phyloP scores from a whole-genome alignment of 2,329 filamentous ascomycete species.

The Epichloe festucae region DNA sequence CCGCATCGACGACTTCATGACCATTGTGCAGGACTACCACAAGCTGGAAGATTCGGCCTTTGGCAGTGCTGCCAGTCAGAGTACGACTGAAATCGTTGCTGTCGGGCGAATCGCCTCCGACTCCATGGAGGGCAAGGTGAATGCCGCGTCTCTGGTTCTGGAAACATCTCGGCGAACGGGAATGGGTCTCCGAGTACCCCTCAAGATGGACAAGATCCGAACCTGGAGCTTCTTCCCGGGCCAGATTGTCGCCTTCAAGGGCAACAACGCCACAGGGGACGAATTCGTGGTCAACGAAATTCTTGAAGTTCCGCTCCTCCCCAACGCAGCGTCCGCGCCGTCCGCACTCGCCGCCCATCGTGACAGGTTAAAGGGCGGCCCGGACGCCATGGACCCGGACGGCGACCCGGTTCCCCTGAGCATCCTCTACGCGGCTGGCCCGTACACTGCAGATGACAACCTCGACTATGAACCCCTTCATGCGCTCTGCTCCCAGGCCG shows the following conservation, averaged over 20 bases:
- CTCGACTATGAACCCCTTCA: conserved; percentile 81
- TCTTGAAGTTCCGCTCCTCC: conserved; percentile 60
- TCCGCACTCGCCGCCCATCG: conserved; percentile 54
- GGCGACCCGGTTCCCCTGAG: conserved; percentile 52
- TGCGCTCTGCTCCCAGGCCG: conserved; percentile 65
- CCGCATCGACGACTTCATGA: conserved; percentile 78
- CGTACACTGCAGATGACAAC: conserved; percentile 86
- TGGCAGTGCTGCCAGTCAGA: conserved; percentile 74
- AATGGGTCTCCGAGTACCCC: conserved; percentile 65
- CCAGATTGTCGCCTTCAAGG: conserved; percentile 77
- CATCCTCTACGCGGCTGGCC: conserved; percentile 68
- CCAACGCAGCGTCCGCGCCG: conserved; percentile 57
- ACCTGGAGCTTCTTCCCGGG: conserved; percentile 83
- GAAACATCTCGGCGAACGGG: conserved; percentile 80
- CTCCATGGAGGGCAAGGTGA: conserved; percentile 72
- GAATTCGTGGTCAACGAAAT: conserved; percentile 72
- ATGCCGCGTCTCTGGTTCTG: conserved; percentile 70
- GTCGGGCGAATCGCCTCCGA: conserved; percentile 89
- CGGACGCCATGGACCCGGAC: conserved; percentile 46
- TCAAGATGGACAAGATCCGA: conserved; percentile 58
- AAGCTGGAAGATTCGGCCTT: conserved; percentile 67
- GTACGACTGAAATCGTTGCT: conserved; percentile 75
- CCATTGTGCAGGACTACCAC: conserved; percentile 61
- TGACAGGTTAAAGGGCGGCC: conserved; percentile 51
- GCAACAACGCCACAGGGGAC: conserved; percentile 74